Conservation (phyloP, 805 yeast genomes). For the Jamesozyma hellenica region DNA sequence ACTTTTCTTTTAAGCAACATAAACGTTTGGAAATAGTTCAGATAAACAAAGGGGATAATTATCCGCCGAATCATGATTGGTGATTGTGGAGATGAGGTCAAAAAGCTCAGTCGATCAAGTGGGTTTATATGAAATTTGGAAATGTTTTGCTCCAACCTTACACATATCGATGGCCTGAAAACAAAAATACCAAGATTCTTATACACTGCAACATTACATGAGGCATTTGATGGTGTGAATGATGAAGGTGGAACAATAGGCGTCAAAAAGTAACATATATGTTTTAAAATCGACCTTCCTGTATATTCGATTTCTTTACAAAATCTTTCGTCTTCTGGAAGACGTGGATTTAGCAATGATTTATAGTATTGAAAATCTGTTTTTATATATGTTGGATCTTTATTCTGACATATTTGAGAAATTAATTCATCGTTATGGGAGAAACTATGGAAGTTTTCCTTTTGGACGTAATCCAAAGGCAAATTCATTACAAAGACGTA, state of each 20-base stretch:
- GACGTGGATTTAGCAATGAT: not conserved
- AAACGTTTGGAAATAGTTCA: constrained; percentile 14
- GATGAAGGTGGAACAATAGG: constrained; percentile 12
- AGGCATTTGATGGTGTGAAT: constrained; percentile 5
- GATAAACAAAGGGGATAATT: constrained; percentile 13
- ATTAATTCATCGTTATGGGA: not conserved
- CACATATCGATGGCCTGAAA: constrained; percentile 16
- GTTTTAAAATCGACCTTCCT: constrained; percentile 11
- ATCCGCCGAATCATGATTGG: constrained; percentile 76
- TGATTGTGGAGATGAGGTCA: constrained; percentile 74
- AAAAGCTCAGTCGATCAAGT: constrained; percentile 32
- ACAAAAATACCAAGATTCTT: constrained; percentile 1
- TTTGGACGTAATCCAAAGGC: constrained; percentile 18
- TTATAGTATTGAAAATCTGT: not conserved
- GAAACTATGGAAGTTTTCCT: constrained; percentile 4
- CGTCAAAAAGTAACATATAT: constrained; percentile 16
- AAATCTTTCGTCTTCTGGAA: constrained; percentile 4
- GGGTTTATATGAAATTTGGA: constrained; percentile 21
- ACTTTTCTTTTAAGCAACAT: constrained; percentile 10
- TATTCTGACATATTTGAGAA: not conserved
- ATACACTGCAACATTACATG: not conserved
- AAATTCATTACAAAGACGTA: constrained; percentile 20
- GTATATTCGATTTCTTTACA: constrained; percentile 4
- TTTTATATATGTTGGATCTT: not conserved
- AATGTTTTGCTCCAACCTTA: constrained; percentile 13